Base-by-base conservation (phyloP, 1,139 yeast species). In the Yamadazyma jaroonii region DNA sequence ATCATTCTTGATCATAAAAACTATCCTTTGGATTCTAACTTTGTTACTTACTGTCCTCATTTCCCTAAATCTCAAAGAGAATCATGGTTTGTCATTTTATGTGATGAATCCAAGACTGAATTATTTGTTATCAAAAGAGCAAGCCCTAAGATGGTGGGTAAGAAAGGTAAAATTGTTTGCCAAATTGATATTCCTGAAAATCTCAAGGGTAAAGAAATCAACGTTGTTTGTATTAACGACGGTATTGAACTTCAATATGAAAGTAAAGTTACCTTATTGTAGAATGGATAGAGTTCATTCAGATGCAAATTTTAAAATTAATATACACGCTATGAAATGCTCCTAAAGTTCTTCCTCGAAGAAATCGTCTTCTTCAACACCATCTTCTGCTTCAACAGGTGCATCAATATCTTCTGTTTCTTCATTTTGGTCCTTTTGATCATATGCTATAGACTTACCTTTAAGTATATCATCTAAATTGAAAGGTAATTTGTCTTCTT, bases 21-120 rank as follows among this genome's bases (percentile, higher is more conserved):
- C 43, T 57, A 53, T 15, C 80, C 85, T 9, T 61, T 72, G 40
- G 79, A 73, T 46, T 61, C 64, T 4, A 86, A 80, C 39, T 85
- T 77, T 62, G 77, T 76, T 44, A 78, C 87, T 43, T 79, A 82
- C 53, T 72, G 92, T 44, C 94, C 95, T 3, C 79, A 77, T 48
- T 92, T 86, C 63, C 96, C 96, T 33, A 90, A 92, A 58, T 71
- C 83, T 2, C 99, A 94, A 61, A 83, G 90, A 51, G 98, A 92
- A 57, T 80, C 95, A 0, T 94, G 98, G 98, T 87, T 92, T 58
- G 74, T 84, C 8, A 75, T 90, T 35, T 61, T 83, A 7, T 74
- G 79, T 48, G 75, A 79, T 50, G 35, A 33, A 25, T 51, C 57
- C 2, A 50, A 52, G 2, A 64, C 63, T 25, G 87, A 82, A 52